Evolutionary conservation across 2,329 filamentous ascomycete genomes (phyloP).

Genomic region (Penicillium janthinellum): DNA sequence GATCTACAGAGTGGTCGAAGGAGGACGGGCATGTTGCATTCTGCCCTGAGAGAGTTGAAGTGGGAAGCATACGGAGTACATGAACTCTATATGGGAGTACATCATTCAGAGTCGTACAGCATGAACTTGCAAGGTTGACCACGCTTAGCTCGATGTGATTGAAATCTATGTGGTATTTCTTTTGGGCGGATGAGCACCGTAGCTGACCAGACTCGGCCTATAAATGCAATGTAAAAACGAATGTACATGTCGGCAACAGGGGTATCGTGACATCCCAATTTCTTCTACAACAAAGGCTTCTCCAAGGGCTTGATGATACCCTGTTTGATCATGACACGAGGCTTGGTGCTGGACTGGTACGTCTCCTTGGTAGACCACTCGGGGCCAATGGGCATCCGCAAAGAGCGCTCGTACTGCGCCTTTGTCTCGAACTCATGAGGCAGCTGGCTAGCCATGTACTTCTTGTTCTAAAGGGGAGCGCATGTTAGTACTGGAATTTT

Average conservation of each 20-base stretch:
- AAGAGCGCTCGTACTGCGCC: slow-evolving; percentile 85
- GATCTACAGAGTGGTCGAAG: background rate
- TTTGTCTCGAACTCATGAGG: slow-evolving; percentile 88
- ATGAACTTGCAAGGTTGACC: background rate
- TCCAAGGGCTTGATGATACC: slow-evolving; percentile 86
- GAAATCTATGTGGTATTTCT: slow-evolving; percentile 10
- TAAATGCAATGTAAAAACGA: slow-evolving; percentile 2
- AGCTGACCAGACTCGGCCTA: background rate
- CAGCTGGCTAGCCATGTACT: slow-evolving; percentile 80
- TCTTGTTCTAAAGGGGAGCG: slow-evolving; percentile 64
- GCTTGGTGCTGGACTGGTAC: slow-evolving; percentile 87
- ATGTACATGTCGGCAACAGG: slow-evolving; percentile 9
- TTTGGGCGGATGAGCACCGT: background rate
- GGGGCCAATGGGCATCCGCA: slow-evolving; percentile 83
- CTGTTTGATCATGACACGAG: slow-evolving; percentile 85
- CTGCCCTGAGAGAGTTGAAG: background rate
- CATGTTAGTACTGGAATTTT: slow-evolving; percentile 16
- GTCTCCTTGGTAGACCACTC: slow-evolving; percentile 98
- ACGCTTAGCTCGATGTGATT: background rate
- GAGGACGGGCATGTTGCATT: background rate
- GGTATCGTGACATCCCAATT: slow-evolving; percentile 3
- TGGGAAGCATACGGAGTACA: background rate
- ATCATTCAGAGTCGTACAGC: background rate
- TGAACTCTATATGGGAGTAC: background rate
- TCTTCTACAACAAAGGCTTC: slow-evolving; percentile 64